Base-by-base conservation (phyloP, 805 yeast genomes). In the Candida suzukii region DNA sequence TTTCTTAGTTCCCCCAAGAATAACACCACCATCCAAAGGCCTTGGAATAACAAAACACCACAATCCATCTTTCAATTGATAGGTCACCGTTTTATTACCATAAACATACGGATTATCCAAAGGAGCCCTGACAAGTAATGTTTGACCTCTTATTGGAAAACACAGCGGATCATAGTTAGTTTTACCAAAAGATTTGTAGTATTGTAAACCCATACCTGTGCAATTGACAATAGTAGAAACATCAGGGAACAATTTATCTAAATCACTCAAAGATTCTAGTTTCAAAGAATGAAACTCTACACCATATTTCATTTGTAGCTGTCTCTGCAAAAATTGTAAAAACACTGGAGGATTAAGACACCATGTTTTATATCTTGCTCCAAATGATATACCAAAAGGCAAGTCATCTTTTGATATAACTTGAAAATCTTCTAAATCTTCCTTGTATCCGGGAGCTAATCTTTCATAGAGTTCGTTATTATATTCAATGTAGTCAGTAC, bases 1-100 rank as follows among this genome's bases (percentile, higher is more conserved):
- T 48, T 78, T 84, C 48, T 81, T 80, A 0, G 87, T 81, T 3
- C 88, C 88, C 6, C 88, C 88, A 8, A 82, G 53, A 32, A 82
- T 78, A 14, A 74, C 60, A 1, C 83, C 83, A 9, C 82, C 80
- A 46, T 72, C 56, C 1, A 73, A 63, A 0, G 82, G 81, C 52
- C 88, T 64, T 16, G 79, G 75, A 32, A 81, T 78, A 9, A 71
- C 71, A 59, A 80, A 82, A 0, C 83, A 76, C 51, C 55, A 52
- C 6, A 38, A 28, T 2, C 53, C 52, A 27, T 51, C 49, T 8
- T 44, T 39, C 16, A 48, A 37, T 34, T 50, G 55, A 56, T 79
- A 80, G 0, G 84, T 78, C 1, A 78, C 59, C 0, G 87, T 80
- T 40, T 57, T 52, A 9, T 66, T 46, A 9, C 56, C 49, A 45